These are phyloP conservation scores for Wickerhamiella vanderwaltii DNA, from an alignment of 805 yeast genomes.

Conservation along the genomic window DNA sequence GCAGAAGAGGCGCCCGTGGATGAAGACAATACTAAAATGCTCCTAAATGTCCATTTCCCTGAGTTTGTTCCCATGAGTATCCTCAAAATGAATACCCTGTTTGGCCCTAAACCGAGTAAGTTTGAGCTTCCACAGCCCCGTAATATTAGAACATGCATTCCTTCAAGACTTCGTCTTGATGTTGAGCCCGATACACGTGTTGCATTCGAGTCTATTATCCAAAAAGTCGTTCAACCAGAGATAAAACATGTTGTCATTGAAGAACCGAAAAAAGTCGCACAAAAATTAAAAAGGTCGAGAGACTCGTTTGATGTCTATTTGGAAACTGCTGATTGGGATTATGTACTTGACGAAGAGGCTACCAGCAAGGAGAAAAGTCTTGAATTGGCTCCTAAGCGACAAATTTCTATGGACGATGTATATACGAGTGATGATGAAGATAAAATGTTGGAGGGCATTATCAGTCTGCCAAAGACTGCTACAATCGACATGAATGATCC, in stretches of 20 bases:
- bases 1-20: conserved; percentile 20
- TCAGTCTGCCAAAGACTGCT: conserved; percentile 21
- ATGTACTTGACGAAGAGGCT: conserved; percentile 32
- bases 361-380: too few relatives aligned
- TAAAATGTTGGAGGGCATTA: conserved; percentile 59
- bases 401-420: conserved; percentile 24
- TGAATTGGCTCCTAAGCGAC: conserved; percentile 5
- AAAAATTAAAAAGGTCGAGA: not conserved
- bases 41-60: conserved; percentile 41
- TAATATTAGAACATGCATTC: conserved; percentile 29
- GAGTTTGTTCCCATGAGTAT: conserved; percentile 43
- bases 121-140: conserved; percentile 43
- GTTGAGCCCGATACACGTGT: conserved; percentile 49
- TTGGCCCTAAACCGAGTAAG: conserved; percentile 48
- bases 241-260: conserved; percentile 5
- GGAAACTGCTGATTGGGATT: conserved; percentile 25
- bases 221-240: conserved; percentile 3
- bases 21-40: conserved; percentile 18
- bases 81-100: conserved; percentile 52
- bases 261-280: not conserved
- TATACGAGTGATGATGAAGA: conserved; percentile 38
- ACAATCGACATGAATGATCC: conserved; percentile 82
- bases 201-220: conserved; percentile 32
- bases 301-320: conserved; percentile 16
- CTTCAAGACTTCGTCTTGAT: conserved; percentile 49